These are phyloP conservation scores for Conoideocrella luteorostrata DNA, from an alignment of 2,329 filamentous ascomycete genomes.

Conservation along the genomic window DNA sequence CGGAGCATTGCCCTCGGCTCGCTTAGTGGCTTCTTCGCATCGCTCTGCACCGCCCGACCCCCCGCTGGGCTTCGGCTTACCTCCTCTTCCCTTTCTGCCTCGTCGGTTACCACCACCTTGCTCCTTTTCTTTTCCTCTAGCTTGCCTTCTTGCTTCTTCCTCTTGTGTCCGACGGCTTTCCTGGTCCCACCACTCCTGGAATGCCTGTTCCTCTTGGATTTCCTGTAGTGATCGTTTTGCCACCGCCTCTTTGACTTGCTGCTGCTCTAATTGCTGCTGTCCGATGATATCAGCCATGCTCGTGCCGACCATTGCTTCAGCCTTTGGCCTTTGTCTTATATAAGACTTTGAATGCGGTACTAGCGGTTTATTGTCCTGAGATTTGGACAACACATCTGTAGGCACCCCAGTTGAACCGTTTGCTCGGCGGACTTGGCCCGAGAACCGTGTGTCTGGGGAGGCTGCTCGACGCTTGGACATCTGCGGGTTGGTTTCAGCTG, in stretches of 20 bases:
- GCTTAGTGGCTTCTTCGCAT: slow-evolving; percentile 11
- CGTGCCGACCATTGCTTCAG: slow-evolving; percentile 59
- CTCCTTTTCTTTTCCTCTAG: slow-evolving; percentile 33
- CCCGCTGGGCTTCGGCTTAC: slow-evolving; percentile 18
- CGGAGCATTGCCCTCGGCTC: not conserved
- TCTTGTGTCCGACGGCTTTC: slow-evolving; percentile 69
- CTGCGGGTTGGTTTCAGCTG: slow-evolving; percentile 33
- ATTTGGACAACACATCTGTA: slow-evolving; percentile 20
- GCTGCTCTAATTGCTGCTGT: slow-evolving; percentile 79
- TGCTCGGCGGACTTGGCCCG: slow-evolving; percentile 47
- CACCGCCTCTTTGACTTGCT: slow-evolving; percentile 72
- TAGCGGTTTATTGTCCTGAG: slow-evolving; percentile 32
- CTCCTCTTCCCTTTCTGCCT: slow-evolving; percentile 20
- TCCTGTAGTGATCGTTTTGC: slow-evolving; percentile 87
- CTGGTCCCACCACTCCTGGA: slow-evolving; percentile 93
- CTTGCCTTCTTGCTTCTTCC: slow-evolving; percentile 42
- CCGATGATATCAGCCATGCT: slow-evolving; percentile 85
- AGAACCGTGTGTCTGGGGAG: slow-evolving; percentile 57
- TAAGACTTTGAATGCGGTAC: slow-evolving; percentile 57
- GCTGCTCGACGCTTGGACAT: slow-evolving; percentile 42
- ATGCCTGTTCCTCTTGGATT: slow-evolving; percentile 94
- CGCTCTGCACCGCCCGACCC: slow-evolving; percentile 13
- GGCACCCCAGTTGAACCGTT: slow-evolving; percentile 24
- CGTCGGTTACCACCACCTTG: slow-evolving; percentile 19
- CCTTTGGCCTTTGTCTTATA: slow-evolving; percentile 49